Evolutionary conservation across 768 basidiomycete species (phyloP).

Genomic region (Suillus paluster): DNA sequence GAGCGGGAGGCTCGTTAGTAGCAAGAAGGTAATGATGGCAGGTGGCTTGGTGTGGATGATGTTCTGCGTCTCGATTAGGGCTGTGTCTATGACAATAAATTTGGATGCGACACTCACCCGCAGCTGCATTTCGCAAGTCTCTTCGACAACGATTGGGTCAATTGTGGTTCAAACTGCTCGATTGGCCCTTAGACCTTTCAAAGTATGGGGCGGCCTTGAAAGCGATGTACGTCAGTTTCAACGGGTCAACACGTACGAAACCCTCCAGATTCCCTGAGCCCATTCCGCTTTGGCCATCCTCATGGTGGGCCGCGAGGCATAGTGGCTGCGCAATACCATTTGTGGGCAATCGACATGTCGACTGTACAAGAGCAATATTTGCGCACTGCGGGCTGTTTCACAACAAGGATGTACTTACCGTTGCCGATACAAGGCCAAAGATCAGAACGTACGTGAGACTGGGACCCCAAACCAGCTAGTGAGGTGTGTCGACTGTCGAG

Average conservation of each 20-base stretch:
- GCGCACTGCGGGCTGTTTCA: slow-evolving; percentile 1
- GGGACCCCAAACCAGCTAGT: not conserved
- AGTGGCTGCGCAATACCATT: not conserved
- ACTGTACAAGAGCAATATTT: slow-evolving; percentile 4
- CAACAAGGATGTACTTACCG: not conserved
- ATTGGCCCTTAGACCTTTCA: not conserved
- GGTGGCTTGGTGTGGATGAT: not conserved
- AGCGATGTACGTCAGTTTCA: not conserved
- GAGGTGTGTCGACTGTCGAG: too few relatives aligned
- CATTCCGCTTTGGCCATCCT: slow-evolving; percentile 2
- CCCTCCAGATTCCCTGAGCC: not conserved
- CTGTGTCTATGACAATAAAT: not conserved
- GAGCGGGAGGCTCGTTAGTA: slow-evolving; percentile 16
- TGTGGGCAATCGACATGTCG: not conserved
- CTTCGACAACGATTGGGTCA: not conserved
- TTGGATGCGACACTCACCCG: not conserved
- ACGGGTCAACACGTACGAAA: not conserved
- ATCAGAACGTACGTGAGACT: not conserved
- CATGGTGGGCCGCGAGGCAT: slow-evolving; percentile 2
- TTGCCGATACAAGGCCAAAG: not conserved
- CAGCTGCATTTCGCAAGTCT: not conserved
- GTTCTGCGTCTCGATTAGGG: not conserved
- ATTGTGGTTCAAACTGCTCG: not conserved
- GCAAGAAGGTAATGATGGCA: slow-evolving; percentile 14
- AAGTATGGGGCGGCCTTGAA: not conserved